Evolutionary conservation across 345 rosid species (phyloP).

Genomic region (Corchorus capsularis): DNA sequence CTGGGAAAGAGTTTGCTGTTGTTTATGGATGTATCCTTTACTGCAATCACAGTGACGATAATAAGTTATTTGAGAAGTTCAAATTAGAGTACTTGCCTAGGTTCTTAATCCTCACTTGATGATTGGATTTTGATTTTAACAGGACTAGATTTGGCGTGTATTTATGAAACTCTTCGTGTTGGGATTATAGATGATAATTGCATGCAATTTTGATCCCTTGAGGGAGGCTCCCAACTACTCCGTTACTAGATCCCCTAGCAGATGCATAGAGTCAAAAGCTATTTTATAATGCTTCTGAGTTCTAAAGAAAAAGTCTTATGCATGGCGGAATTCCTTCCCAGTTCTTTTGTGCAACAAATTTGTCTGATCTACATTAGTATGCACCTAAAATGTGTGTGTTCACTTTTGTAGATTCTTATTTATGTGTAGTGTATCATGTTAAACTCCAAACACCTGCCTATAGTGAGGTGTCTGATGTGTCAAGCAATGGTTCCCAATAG

Average conservation of each 20-base stretch:
- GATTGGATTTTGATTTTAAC: constrained; percentile 5
- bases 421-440: not conserved
- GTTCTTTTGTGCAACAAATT: not conserved
- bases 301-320: too few species aligned
- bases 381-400: not conserved
- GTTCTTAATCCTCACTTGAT: not conserved
- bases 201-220: too few species aligned
- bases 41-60: not conserved
- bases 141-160: not conserved
- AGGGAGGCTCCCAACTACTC: too few species aligned
- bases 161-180: too few species aligned
- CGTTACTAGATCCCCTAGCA: too few species aligned
- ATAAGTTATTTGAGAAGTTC: not conserved
- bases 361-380: not conserved
- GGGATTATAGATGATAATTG: too few species aligned
- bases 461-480: not conserved
- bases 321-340: not conserved
- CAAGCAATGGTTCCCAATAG: not conserved
- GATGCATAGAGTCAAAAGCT: too few species aligned
- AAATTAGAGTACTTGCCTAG: not conserved
- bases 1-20: constrained; percentile 93
- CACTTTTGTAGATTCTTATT: not conserved
- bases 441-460: not conserved
- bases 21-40: constrained; percentile 98
- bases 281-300: too few species aligned